These are phyloP conservation scores for Wickerhamiella allomyrinae DNA, from an alignment of 805 yeast genomes.

Conservation along the genomic window DNA sequence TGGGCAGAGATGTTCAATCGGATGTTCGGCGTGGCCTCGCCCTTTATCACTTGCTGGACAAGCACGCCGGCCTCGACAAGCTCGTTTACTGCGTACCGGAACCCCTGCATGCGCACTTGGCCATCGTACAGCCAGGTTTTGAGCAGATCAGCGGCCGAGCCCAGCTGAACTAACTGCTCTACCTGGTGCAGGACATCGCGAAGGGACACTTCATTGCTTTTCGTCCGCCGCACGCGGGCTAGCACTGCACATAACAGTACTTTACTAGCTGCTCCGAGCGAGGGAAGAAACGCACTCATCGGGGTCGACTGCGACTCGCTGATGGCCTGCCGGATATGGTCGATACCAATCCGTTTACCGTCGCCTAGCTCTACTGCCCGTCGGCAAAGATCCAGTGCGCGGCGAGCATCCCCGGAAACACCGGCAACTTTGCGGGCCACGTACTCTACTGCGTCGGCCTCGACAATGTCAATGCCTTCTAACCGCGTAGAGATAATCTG, in stretches of 20 bases:
- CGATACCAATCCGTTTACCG: conserved; percentile 18
- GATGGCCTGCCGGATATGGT: conserved; percentile 65
- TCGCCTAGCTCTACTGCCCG: conserved; percentile 63
- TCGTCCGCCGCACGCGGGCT: conserved; percentile 48
- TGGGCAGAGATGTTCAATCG: conserved; percentile 58
- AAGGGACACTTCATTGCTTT: conserved; percentile 52
- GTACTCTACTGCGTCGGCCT: conserved; percentile 55
- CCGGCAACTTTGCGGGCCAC: conserved; percentile 90
- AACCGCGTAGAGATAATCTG: conserved; percentile 61
- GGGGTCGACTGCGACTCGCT: conserved; percentile 70
- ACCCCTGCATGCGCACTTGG: conserved; percentile 41
- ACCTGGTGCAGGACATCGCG: conserved; percentile 74
- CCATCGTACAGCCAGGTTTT: conserved; percentile 14
- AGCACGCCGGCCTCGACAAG: conserved; percentile 68
- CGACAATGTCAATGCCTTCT: conserved; percentile 29
- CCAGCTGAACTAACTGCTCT: conserved; percentile 36
- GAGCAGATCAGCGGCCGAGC: conserved; percentile 21
- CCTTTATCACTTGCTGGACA: conserved; percentile 47
- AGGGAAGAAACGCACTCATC: conserved; percentile 38
- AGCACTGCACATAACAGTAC: conserved; percentile 57
- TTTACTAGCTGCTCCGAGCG: conserved; percentile 56
- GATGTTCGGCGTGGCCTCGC: conserved; percentile 53
- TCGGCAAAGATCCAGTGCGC: conserved; percentile 77
- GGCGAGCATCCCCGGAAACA: conserved; percentile 93
- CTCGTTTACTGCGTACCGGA: conserved; percentile 48